Evolutionary conservation across 352 stramenopile genomes (phyloP).

Genomic region (Phytophthora parvispora): DNA sequence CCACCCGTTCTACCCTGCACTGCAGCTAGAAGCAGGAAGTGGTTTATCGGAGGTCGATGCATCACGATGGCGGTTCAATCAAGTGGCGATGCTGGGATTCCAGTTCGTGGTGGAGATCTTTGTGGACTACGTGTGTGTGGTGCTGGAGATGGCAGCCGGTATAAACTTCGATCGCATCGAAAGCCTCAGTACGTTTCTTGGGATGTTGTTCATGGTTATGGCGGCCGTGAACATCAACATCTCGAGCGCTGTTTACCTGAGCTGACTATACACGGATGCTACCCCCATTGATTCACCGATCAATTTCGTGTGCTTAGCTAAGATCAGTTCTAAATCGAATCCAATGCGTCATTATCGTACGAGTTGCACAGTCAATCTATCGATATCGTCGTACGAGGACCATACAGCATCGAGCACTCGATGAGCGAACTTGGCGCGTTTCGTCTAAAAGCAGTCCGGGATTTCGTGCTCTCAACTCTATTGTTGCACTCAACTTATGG

Average conservation of each 20-base stretch:
- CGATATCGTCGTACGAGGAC: no score
- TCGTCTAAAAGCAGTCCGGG: constrained; percentile 2
- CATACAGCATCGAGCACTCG: background rate
- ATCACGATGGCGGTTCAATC: constrained; percentile 16
- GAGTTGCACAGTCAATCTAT: no score
- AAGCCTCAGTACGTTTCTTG: constrained; percentile 35
- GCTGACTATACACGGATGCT: no score
- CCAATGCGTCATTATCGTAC: no score
- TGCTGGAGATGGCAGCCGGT: constrained; percentile 38
- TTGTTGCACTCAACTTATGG: background rate
- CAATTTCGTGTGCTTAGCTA: no score
- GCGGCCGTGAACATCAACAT: constrained; percentile 45
- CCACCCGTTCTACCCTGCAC: constrained; percentile 41
- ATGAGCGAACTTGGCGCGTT: no score
- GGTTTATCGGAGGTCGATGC: background rate
- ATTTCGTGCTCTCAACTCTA: no score
- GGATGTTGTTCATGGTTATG: constrained; percentile 34
- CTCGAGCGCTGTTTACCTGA: constrained; percentile 31
- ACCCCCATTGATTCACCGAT: no score
- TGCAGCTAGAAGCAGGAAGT: constrained; percentile 3
- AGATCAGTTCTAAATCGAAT: no score
- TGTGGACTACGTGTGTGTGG: constrained; percentile 37
- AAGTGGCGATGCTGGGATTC: constrained; percentile 22
- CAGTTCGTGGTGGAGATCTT: constrained; percentile 37
- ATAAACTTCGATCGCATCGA: constrained; percentile 36